Base-by-base conservation (phyloP, 108 stramenopile genomes). In the Fragilariopsis cylindrus region DNA sequence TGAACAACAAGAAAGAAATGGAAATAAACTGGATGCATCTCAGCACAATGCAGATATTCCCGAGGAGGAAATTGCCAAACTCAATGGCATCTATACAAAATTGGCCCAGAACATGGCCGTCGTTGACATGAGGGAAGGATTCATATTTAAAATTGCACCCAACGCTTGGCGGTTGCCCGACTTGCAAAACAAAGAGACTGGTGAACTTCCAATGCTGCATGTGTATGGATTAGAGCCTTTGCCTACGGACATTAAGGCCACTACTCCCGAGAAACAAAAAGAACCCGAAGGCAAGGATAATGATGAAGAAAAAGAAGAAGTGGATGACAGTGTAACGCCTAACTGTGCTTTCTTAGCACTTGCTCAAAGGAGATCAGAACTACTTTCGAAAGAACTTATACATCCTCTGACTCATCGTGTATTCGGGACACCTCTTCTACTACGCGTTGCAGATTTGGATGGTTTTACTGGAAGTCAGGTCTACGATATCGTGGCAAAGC, bases 121-220 rank as follows among this genome's bases (percentile, higher is more conserved):
- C 21, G 94, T 95, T 45, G 90, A 91, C 50, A 92, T 95, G 92
- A 75, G 81, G 13, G 90, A 95, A 69, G 88, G 90, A 57, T 88
- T 77, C 64, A 95, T 95, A 11, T 83, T 81, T 46, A 91, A 87
- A 70, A 91, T 96, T 48, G 85, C 89, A 58, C 92, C 95, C 88
- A 88, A 92, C 71, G 77, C 86, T n/a, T 91, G 88, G 90, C 82
- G 88, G 12, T 65, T 93, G 5, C 83, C 85, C 11, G 88, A 83
- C 57, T 78, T 93, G 12, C 82, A 90, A 53, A 83, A 91, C 70
- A 87, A 85, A 47, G 90, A 92, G 45, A 90, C 90, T 48, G 95
- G 94, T 18, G 91, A 94, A 75, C 78, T 91, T 12, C 87, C 90
- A 18, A 39, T 82, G 21, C 69, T 96, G 8, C 90, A 88, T 74